phyloP scores from a whole-genome alignment of 2,329 filamentous ascomycete species.

The Trichoderma lentiforme region DNA sequence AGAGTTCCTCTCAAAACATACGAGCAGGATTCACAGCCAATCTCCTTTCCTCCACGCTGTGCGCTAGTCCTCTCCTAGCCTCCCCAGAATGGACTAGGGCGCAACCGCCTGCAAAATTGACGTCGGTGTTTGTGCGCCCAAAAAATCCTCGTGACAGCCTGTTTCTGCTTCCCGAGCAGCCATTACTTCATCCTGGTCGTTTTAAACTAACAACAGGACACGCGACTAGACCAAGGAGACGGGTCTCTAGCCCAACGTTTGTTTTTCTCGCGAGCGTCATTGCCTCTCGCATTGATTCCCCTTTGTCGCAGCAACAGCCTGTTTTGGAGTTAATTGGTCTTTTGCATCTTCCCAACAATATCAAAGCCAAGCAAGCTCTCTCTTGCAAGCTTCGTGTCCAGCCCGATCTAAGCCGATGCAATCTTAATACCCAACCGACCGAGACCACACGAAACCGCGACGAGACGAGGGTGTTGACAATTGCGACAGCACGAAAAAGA shows the following conservation, averaged over 20 bases:
- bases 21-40: neutral
- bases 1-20: neutral
- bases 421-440: constrained; percentile 6
- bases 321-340: neutral
- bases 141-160: constrained; percentile 14
- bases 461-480: neutral
- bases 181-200: neutral
- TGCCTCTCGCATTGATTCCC: neutral
- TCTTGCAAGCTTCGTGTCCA: neutral
- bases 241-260: neutral
- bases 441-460: neutral
- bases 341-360: neutral
- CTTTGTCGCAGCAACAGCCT: neutral
- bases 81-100: neutral
- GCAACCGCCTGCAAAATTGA: neutral
- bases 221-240: neutral
- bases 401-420: neutral
- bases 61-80: neutral
- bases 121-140: constrained; percentile 8
- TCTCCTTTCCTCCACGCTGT: neutral
- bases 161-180: neutral
- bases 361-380: too few relatives aligned
- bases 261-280: neutral
- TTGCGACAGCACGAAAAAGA: neutral
- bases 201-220: constrained; percentile 1